Evolutionary conservation across 768 basidiomycete species (phyloP).

Genomic region (Hirschioporus abietinus): DNA sequence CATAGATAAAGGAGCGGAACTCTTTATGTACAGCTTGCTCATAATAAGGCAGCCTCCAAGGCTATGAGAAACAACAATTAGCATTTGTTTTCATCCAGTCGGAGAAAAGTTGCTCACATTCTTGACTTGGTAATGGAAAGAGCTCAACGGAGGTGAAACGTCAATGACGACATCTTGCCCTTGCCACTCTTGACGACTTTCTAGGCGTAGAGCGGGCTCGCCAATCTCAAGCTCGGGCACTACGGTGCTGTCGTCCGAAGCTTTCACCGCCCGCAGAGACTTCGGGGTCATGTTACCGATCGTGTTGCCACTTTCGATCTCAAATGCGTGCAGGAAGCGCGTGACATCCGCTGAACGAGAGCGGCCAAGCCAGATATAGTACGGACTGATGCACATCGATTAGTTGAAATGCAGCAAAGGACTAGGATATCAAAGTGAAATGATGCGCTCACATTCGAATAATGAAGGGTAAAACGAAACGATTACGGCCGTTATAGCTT

Average conservation of each 20-base stretch:
- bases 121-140: constrained; percentile 58
- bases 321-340: constrained; percentile 51
- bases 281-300: constrained; percentile 45
- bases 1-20: constrained; percentile 58
- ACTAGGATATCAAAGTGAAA: constrained; percentile 9
- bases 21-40: constrained; percentile 66
- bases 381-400: constrained; percentile 35
- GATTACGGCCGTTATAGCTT: constrained; percentile 68
- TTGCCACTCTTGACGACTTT: neutral
- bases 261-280: constrained; percentile 28
- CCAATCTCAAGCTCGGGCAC: constrained; percentile 40
- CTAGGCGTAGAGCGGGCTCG: constrained; percentile 27
- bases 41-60: constrained; percentile 68
- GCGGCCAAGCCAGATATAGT: constrained; percentile 74
- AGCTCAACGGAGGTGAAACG: constrained; percentile 49
- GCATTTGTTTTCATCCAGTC: constrained; percentile 9
- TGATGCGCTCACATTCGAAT: constrained; percentile 47
- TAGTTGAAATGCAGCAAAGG: constrained; percentile 4
- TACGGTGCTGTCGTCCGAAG: constrained; percentile 20
- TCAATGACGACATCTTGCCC: constrained; percentile 34
- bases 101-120: constrained; percentile 28
- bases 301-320: constrained; percentile 57
- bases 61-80: constrained; percentile 24
- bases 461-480: constrained; percentile 60
- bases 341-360: constrained; percentile 57